Base-by-base conservation (phyloP, 2,329 filamentous ascomycete species). In the Fusarium nurragi region DNA sequence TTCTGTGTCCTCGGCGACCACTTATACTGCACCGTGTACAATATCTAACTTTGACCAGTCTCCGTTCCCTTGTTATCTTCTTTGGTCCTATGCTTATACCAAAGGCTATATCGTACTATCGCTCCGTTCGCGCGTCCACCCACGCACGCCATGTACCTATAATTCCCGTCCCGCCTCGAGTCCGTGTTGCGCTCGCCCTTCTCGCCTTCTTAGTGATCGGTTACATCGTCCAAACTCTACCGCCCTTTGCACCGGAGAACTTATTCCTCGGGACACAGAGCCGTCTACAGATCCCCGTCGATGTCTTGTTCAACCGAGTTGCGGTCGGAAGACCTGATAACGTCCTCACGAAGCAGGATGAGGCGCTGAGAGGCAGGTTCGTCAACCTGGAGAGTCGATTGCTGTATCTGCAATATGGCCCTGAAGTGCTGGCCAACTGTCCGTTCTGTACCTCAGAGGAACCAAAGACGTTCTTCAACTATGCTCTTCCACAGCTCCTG, bases 321-420 rank as follows among this genome's bases (percentile, higher is more conserved):
- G 77, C 83, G 5, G 76, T 83, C 3, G 73, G 89, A 2, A 85
- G 89, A 0, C 79, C 84, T 1, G 68, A 67, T 32, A 68, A 70
- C 37, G 66, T 68, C 11, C 81, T 92, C 4, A 89, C 86, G 0
- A 64, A 78, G 0, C 59, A 75, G 13, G 94, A 98, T 77, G 81
- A 86, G 47, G 78, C 83, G 22, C 83, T 98, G 11, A 85, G 88
- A 49, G 78, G 81, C 23, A 89, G 89, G 69, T 88, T 98, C 73
- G 84, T 87, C 67, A 89, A 86, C 60, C 79, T 89, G 51, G 88
- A 92, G 67, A 90, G 90, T 44, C 85, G 92, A 51, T 84, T 95
- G 58, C 82, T 97, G 9, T 98, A 97, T 79, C 83, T 96, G 49
- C 88, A 90, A 58, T 96, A 88, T 77, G 95, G 95, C 4, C 92